A percentile compares a stretch with the other conserved stretches of the same genome.
Conservation (phyloP, 1,284 basidiomycete species). For the Cutaneotrichosporon cavernicola region DNA sequence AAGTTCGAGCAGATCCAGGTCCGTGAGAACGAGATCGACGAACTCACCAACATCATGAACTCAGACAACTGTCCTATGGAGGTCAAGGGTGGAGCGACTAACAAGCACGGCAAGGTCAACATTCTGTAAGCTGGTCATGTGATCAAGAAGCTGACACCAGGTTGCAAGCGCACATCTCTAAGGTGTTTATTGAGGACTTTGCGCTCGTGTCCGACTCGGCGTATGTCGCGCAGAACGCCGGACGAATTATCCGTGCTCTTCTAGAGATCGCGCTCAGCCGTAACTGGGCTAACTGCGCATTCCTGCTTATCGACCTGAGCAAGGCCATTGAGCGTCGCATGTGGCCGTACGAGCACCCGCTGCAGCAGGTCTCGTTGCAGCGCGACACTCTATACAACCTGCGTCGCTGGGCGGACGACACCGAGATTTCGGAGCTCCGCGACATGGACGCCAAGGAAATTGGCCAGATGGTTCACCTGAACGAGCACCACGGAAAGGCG, state of each 20-base stretch:
- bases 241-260: conserved; percentile 87
- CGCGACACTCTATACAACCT: conserved; percentile 78
- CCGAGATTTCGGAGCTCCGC: conserved; percentile 73
- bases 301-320: conserved; percentile 83
- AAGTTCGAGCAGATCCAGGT: conserved; percentile 94
- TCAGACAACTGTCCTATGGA: conserved; percentile 67
- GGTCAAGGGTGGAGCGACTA: conserved; percentile 73
- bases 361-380: conserved; percentile 76
- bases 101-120: conserved; percentile 88
- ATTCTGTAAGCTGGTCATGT: conserved; percentile 59
- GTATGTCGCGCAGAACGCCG: conserved; percentile 89
- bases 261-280: conserved; percentile 90
- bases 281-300: conserved; percentile 82
- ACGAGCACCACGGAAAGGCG: conserved; percentile 78
- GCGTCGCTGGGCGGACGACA: conserved; percentile 79
- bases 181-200: conserved; percentile 82
- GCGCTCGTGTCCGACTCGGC: conserved; percentile 93
- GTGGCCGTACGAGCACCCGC: conserved; percentile 95
- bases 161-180: conserved; percentile 86
- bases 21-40: conserved; percentile 83
- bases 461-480: conserved; percentile 80
- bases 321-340: conserved; percentile 89
- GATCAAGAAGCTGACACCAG: conserved; percentile 20
- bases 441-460: conserved; percentile 71
- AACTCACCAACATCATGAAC: conserved; percentile 70